Base-by-base conservation (phyloP, 306 rosid species). In the Trifolium dubium region DNA sequence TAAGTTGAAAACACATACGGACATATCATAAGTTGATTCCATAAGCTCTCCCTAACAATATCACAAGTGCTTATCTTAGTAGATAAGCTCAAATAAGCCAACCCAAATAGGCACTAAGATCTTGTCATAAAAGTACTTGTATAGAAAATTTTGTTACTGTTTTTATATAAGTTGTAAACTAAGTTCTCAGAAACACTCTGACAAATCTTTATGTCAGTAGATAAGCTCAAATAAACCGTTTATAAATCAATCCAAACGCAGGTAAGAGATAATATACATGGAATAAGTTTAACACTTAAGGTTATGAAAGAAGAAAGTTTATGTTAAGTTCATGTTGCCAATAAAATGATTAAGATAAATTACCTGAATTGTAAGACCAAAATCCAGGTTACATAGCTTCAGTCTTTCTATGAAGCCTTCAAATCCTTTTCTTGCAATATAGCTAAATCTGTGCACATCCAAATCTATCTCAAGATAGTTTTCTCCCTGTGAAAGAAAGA, bases 311-410 rank as follows among this genome's bases (percentile, higher is more conserved):
- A 50, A 67, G 72, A 70, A 47, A 67, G 46, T 55, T 30, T 56
- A 18, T 54, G 79, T 65, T 14, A n/a, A n/a, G 47, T 65, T 35
- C 54, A 5, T 59, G 79, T 65, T 14, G 76, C 44, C 43, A 47
- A 44, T 43, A 58, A 47, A 50, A 55, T 34, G 51, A 15, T 53
- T 53, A 75, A 29, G 17, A 68, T 60, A 67, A 34, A 23, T 80
- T 84, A 94, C 98, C 99, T 94, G 99, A 75, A 94, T 88, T 46
- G 97, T 94, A n/a, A 94, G 82, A 73, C 88, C 98, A 49, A 94
- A 86, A 85, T 94, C 90, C 78, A 94, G 81, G 67, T 84, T 80
- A 56, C 88, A 80, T 34, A 79, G 87, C 88, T 87, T 90, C 83
- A 94, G 59, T 79, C 93, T 87, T 60, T 92, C 93, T 8, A 80